Evolutionary conservation across 2,329 filamentous ascomycete species (phyloP).

Genomic region (Plenodomus lindquistii): DNA sequence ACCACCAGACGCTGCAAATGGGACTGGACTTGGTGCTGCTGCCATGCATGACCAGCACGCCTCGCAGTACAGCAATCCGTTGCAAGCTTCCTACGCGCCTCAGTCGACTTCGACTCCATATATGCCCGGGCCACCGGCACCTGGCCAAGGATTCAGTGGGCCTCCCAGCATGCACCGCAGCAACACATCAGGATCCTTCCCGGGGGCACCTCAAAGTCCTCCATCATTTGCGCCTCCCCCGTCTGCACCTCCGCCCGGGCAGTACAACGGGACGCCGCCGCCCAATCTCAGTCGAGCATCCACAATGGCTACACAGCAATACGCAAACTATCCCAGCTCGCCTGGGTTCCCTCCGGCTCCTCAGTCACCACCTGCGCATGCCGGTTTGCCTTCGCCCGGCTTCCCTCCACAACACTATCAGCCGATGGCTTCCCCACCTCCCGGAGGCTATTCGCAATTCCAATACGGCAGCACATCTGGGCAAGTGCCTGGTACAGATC

Average conservation of each 20-base stretch:
- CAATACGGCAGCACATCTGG: conserved; percentile 45
- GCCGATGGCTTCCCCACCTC: conserved; percentile 48
- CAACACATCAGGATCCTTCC: conserved; percentile 40
- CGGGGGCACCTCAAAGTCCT: conserved; percentile 39
- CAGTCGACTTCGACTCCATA: conserved; percentile 44
- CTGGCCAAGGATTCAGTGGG: conserved; percentile 39
- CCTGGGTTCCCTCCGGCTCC: conserved; percentile 35
- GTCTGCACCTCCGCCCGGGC: conserved; percentile 29
- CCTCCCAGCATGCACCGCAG: conserved; percentile 38
- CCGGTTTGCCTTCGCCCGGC: conserved; percentile 45
- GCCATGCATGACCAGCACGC: conserved; percentile 46
- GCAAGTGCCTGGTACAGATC: conserved; percentile 37
- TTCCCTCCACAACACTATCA: conserved; percentile 43
- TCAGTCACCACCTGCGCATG: conserved; percentile 33
- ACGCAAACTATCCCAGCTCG: conserved; percentile 43
- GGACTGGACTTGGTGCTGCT: conserved; percentile 49
- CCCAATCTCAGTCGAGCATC: conserved; percentile 36
- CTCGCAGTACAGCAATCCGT: conserved; percentile 34
- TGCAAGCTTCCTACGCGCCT: conserved; percentile 39
- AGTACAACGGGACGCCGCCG: conserved; percentile 29
- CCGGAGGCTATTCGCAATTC: conserved; percentile 63
- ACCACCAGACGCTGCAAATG: conserved; percentile 65
- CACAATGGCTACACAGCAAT: conserved; percentile 41
- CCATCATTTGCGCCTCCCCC: conserved; percentile 48
- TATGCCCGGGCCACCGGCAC: conserved; percentile 48